Base-by-base conservation (phyloP, 2,329 filamentous ascomycete genomes). In the Trichoderma harzianum region DNA sequence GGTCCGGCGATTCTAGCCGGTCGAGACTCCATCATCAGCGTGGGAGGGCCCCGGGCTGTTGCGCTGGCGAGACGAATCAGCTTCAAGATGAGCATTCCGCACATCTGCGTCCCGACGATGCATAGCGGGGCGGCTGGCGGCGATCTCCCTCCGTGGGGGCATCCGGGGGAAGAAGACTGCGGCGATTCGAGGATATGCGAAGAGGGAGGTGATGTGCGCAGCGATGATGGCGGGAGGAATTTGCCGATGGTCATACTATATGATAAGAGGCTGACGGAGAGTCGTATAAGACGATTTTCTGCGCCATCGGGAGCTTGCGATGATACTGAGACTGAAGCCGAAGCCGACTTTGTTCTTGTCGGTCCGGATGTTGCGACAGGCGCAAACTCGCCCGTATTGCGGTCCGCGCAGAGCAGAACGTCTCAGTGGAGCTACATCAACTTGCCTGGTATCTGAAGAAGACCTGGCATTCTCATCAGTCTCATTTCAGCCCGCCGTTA, bases 21-120 rank as follows among this genome's bases (percentile, higher is more conserved):
- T 5, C 85, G 86, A 21, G 90, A 91, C 77, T 84, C 84, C 32
- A 82, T 91, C 51, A 81, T 91, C 58, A 90, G 87, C 53, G 87
- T 91, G 72, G 90, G 90, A 6, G 89, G 89, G 65, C 88, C 88
- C 32, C 89, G 87, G 69, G 90, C 89, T 3, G 88, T 89, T 67
- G 88, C 88, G 2, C 79, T 91, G 26, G 87, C 87, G 3, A 87
- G 88, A 74, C 85, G 86, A 1, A 84, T 90, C 67, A 84, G 83
- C 61, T 80, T 86, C 62, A 83, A 85, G 55, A 88, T 86, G 39
- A 83, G 83, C 0, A 80, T 89, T 39, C 86, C 86, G 24, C 87
- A 90, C 76, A 84, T 90, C 57, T 89, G 86, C 75, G 86, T 90
- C 51, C 88, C 88, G 7, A 89, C 88, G 3, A 89, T 86, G 0